These are phyloP conservation scores for Lachancea sp. DNA, from an alignment of 805 yeast genomes.

Conservation along the genomic window DNA sequence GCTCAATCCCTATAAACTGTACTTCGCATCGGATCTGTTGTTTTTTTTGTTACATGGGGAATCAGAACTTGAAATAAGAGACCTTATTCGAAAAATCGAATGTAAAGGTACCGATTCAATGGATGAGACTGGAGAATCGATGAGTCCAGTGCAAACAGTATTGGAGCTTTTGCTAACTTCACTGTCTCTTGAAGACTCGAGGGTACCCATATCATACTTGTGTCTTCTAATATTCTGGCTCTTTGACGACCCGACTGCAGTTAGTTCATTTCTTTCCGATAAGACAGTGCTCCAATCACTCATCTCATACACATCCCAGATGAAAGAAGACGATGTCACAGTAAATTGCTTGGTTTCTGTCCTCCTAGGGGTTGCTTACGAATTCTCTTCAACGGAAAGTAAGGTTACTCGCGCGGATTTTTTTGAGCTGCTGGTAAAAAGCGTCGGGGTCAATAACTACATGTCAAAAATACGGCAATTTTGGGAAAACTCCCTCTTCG, in stretches of 20 bases:
- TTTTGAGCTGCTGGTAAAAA: conserved; percentile 53
- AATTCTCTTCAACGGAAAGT: conserved; percentile 57
- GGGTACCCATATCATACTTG: conserved; percentile 71
- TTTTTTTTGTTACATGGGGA: conserved; percentile 44
- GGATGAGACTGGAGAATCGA: conserved; percentile 57
- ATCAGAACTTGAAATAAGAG: conserved; percentile 46
- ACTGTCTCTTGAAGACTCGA: conserved; percentile 56
- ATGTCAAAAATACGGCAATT: conserved; percentile 67
- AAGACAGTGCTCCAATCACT: conserved; percentile 59
- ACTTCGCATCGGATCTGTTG: conserved; percentile 73
- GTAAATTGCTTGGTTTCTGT: conserved; percentile 69
- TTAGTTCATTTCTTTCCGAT: conserved; percentile 67
- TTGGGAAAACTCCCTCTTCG: conserved; percentile 46
- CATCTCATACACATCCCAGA: conserved; percentile 54
- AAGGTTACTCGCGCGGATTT: conserved; percentile 56
- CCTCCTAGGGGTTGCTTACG: conserved; percentile 72
- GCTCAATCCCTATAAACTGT: conserved; percentile 77
- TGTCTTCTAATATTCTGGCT: conserved; percentile 71
- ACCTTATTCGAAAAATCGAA: conserved; percentile 41
- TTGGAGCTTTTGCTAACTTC: conserved; percentile 67
- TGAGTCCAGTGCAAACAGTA: conserved; percentile 66
- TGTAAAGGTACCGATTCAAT: conserved; percentile 47
- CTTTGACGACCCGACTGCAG: conserved; percentile 70
- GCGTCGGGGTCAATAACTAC: conserved; percentile 79
- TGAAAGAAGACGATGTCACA: conserved; percentile 43